A percentile compares a stretch with the other conserved stretches of the same genome.
These are phyloP conservation scores for Colletotrichum cordylinicola DNA, from an alignment of 2,329 filamentous ascomycete species.

Conservation along the genomic window DNA sequence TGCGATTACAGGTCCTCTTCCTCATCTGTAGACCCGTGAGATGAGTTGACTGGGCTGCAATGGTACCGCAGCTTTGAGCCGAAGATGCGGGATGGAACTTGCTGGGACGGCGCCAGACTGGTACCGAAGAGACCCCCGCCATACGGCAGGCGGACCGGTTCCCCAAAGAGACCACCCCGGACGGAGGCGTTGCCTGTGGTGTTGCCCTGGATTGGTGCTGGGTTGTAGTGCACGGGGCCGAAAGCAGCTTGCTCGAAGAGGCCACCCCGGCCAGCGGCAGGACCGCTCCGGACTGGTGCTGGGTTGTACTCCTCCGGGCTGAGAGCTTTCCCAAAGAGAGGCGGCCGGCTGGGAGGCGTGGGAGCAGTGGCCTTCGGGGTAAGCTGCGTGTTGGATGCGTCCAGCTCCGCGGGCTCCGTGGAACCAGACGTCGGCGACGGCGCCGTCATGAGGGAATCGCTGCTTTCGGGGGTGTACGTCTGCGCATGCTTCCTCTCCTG, in stretches of 20 bases:
- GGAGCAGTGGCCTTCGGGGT: background rate
- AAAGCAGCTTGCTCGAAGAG: background rate
- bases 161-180: fast-evolving
- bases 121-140: background rate
- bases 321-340: background rate
- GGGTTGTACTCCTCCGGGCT: background rate
- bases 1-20: background rate
- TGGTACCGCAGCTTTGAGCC: fast-evolving
- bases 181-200: fast-evolving
- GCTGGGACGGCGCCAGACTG: background rate
- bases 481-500: background rate
- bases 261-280: background rate
- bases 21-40: background rate
- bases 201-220: background rate
- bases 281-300: background rate
- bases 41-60: fast-evolving
- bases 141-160: fast-evolving
- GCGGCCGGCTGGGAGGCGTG: fast-evolving
- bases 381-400: background rate
- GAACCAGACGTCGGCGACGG: background rate
- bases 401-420: background rate
- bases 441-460: background rate
- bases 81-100: background rate
- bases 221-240: background rate
- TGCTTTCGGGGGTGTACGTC: background rate